phyloP scores from a whole-genome alignment of 345 rosid species.

The Heritiera fomes region DNA sequence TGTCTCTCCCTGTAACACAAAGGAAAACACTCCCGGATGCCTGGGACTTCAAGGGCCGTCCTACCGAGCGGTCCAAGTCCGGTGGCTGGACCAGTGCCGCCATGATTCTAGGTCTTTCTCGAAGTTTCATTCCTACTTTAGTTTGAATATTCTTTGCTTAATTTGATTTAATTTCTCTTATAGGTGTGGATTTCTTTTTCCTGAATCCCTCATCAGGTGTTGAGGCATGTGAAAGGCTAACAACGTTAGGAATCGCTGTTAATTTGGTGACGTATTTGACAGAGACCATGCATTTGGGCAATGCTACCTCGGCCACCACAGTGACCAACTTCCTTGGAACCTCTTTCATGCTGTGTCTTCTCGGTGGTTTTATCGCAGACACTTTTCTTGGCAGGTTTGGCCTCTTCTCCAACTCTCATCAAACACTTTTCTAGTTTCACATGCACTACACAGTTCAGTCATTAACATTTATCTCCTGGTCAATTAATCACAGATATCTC shows the following conservation, averaged over 20 bases:
- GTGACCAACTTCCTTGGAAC: constrained; percentile 95
- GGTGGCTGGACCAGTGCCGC: constrained; percentile 96
- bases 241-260: constrained; percentile 91
- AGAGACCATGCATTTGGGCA: constrained; percentile 85
- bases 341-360: constrained; percentile 90
- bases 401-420: neutral
- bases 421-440: neutral
- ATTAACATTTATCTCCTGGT: constrained; percentile 8
- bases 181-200: neutral
- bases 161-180: neutral
- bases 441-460: neutral
- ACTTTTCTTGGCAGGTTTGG: constrained; percentile 90
- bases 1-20: constrained; percentile 56
- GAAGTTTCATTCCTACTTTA: neutral
- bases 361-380: constrained; percentile 93
- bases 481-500: constrained; percentile 54
- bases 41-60: constrained; percentile 90
- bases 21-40: constrained; percentile 65
- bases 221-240: constrained; percentile 84
- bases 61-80: constrained; percentile 57
- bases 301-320: constrained; percentile 81
- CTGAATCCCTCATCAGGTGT: constrained; percentile 39
- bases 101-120: constrained; percentile 70
- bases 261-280: constrained; percentile 92
- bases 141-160: neutral